Evolutionary conservation across 2,329 filamentous ascomycete species (phyloP).

Genomic region (Phyllosticta capitalensis): DNA sequence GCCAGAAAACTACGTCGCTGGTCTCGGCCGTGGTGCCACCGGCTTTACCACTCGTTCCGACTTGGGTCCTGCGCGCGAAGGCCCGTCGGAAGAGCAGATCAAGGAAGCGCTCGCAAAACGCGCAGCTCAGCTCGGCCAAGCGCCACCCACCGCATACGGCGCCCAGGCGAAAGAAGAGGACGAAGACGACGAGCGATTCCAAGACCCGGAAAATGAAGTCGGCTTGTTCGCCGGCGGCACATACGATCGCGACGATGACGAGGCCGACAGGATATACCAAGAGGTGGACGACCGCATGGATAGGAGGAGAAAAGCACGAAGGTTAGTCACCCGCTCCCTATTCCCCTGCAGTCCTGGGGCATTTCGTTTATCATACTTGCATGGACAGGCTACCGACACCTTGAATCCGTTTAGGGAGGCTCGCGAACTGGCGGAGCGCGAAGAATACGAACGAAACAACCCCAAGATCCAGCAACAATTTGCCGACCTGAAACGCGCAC

Average conservation of each 20-base stretch:
- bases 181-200: slow-evolving; percentile 70
- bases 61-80: slow-evolving; percentile 87
- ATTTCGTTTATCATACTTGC: slow-evolving; percentile 26
- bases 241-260: slow-evolving; percentile 96
- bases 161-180: slow-evolving; percentile 59
- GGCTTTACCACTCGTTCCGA: slow-evolving; percentile 97
- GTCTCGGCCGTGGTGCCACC: slow-evolving; percentile 93
- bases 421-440: slow-evolving; percentile 79
- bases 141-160: slow-evolving; percentile 65
- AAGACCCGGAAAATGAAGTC: slow-evolving; percentile 95
- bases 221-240: slow-evolving; percentile 83
- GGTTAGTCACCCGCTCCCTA: slow-evolving; percentile 50
- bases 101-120: slow-evolving; percentile 95
- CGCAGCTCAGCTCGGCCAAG: slow-evolving; percentile 67
- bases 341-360: slow-evolving; percentile 15
- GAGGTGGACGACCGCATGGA: slow-evolving; percentile 98
- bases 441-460: slow-evolving; percentile 95
- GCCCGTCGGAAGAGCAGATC: slow-evolving; percentile 94
- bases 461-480: slow-evolving; percentile 98
- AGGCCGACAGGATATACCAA: slow-evolving; percentile 92
- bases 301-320: slow-evolving; percentile 71
- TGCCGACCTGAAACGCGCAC: slow-evolving; percentile 83
- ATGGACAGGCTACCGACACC: slow-evolving; percentile 11
- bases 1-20: slow-evolving; percentile 64
- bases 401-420: slow-evolving; percentile 68